Conservation (phyloP, 2,329 filamentous ascomycete genomes). For the Nigrograna mackinnonii region DNA sequence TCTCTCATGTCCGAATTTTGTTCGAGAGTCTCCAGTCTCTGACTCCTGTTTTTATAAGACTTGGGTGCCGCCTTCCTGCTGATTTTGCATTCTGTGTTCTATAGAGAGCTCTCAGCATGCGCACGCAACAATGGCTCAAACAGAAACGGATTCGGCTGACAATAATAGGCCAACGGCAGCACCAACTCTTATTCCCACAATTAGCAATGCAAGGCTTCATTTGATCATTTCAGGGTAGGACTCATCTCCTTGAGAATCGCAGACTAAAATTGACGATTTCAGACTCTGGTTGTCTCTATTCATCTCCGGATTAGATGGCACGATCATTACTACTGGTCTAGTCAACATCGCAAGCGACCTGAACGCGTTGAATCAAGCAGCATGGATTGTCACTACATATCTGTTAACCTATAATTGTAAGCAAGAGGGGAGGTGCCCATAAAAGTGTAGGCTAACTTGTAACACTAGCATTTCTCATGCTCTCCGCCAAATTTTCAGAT, state of each 20-base stretch:
- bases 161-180: no score
- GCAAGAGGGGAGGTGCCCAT: background rate
- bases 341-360: constrained; percentile 33
- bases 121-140: no score
- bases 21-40: no score
- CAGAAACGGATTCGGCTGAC: no score
- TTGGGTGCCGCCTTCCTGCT: no score
- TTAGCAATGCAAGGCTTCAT: constrained; percentile 25
- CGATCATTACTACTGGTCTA: constrained; percentile 35
- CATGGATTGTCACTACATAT: constrained; percentile 38
- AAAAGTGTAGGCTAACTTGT: background rate
- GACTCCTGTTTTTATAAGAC: no score
- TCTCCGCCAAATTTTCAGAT: constrained; percentile 37
- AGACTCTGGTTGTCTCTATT: constrained; percentile 37
- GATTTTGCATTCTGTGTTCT: no score
- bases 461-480: constrained; percentile 33
- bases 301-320: constrained; percentile 34
- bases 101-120: no score
- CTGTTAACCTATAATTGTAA: constrained; percentile 34
- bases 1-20: no score
- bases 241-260: background rate
- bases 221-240: constrained; percentile 28
- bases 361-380: constrained; percentile 25
- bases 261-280: constrained; percentile 3
- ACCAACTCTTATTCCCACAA: constrained; percentile 20